Evolutionary conservation across 768 basidiomycete species (phyloP).

Genomic region (Tylopilus sp.): DNA sequence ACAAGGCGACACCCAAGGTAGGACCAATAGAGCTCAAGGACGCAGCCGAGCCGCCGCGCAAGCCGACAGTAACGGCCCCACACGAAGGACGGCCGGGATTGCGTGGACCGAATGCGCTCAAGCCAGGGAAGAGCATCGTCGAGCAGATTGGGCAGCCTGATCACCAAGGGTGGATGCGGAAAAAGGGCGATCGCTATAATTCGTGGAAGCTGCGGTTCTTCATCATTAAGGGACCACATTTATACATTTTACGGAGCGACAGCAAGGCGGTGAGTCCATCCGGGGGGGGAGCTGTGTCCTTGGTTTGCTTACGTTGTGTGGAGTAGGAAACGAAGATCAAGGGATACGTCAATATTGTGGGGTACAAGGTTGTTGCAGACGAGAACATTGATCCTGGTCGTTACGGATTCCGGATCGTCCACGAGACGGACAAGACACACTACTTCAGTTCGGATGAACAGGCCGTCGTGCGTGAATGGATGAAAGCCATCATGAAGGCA

Average conservation of each 20-base stretch:
- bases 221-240: slow-evolving; percentile 85
- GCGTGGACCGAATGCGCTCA: slow-evolving; percentile 38
- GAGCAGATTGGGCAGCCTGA: slow-evolving; percentile 91
- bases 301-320: neutral
- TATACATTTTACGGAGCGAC: slow-evolving; percentile 84
- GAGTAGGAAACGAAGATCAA: slow-evolving; percentile 88
- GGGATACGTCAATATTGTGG: slow-evolving; percentile 89
- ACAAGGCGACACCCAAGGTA: slow-evolving; percentile 16
- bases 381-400: slow-evolving; percentile 88
- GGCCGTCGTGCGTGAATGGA: slow-evolving; percentile 87
- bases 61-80: slow-evolving; percentile 43
- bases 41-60: slow-evolving; percentile 43
- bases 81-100: slow-evolving; percentile 20
- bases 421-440: slow-evolving; percentile 83
- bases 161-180: slow-evolving; percentile 91
- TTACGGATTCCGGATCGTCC: slow-evolving; percentile 93
- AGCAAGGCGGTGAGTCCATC: slow-evolving; percentile 41
- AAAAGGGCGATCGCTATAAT: slow-evolving; percentile 91
- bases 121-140: slow-evolving; percentile 69
- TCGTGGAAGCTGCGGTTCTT: slow-evolving; percentile 91
- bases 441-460: slow-evolving; percentile 93
- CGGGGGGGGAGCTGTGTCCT: neutral
- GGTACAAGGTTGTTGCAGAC: slow-evolving; percentile 91
- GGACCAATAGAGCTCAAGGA: slow-evolving; percentile 32
- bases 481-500: slow-evolving; percentile 99